Base-by-base conservation (phyloP, 225 moss, liverwort and hornwort genomes). In the Physcomitrium patens region DNA sequence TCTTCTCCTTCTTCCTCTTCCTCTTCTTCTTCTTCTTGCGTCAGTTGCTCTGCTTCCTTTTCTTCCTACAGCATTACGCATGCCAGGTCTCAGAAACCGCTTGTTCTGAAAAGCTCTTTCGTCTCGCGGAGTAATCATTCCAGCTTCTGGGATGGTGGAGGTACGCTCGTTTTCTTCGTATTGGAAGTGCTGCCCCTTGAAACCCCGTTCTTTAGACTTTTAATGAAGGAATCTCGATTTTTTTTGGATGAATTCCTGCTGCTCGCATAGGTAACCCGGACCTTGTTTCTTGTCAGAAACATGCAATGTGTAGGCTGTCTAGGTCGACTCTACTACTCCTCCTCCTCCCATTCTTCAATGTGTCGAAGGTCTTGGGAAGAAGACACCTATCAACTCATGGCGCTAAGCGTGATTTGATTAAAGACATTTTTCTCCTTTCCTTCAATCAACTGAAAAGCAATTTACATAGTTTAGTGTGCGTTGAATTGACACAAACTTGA, bases 61-160 rank as follows among this genome's bases (percentile, higher is more conserved):
- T 76, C 77, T 7, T 64, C 80, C 7, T 74, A 81, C 51, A 55
- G 43, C 65, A 67, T 53, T 61, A 31, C 77, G 19, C 77, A 74
- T 64, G 81, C 68, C 7, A 77, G 79, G 56, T 20, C 82, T 3
- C 76, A 74, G 74, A 83, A 86, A 63, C 77, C 77, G 67, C 60
- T 89, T 3, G 69, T 83, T 7, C 59, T 91, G 28, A 85, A 84
- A 13, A 92, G 88, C 42, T 84, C 92, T 48, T 91, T 92, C 77
- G 85, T 90, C 13, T 71, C 86, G n/a, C 74, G 83, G 70, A 81
- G 86, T 43, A 88, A 79, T 82, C 82, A 90, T 47, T 94, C 94
- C 20, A 83, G 83, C 54, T 96, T 96, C 68, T 94, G 92, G 80
- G 84, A 94, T 83, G 96, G 96, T 27, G 92, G 94, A 86, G 91